These are phyloP conservation scores for Seiridium cupressi DNA, from an alignment of 2,329 filamentous ascomycete species.

Conservation along the genomic window DNA sequence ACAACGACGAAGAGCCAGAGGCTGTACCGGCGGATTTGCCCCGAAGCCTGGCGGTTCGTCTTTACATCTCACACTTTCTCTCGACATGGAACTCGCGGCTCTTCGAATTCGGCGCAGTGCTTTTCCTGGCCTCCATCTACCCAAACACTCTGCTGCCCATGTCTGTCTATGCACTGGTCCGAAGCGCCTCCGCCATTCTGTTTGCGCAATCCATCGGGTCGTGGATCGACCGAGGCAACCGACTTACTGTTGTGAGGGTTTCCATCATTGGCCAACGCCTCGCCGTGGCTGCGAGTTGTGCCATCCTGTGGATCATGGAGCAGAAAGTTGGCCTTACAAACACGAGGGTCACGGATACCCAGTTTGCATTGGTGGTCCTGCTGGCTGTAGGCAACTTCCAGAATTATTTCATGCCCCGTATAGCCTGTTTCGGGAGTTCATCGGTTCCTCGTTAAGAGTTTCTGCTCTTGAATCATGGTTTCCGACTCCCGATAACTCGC, in stretches of 20 bases:
- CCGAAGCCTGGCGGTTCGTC: slow-evolving; percentile 17
- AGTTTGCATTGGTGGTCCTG: slow-evolving; percentile 38
- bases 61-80: slow-evolving; percentile 60
- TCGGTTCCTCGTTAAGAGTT: too few relatives aligned
- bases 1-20: neutral
- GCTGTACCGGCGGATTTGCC: neutral
- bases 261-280: slow-evolving; percentile 46
- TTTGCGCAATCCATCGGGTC: slow-evolving; percentile 58
- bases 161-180: slow-evolving; percentile 66
- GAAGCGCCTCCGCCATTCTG: slow-evolving; percentile 55
- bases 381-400: slow-evolving; percentile 38
- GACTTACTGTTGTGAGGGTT: slow-evolving; percentile 47
- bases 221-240: slow-evolving; percentile 54
- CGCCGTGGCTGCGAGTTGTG: slow-evolving; percentile 46
- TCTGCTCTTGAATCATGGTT: too few relatives aligned
- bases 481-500: too few relatives aligned
- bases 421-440: too few relatives aligned
- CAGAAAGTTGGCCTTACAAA: slow-evolving; percentile 11
- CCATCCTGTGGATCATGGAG: slow-evolving; percentile 37
- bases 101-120: slow-evolving; percentile 62
- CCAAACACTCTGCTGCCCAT: slow-evolving; percentile 61
- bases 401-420: too few relatives aligned
- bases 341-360: slow-evolving; percentile 17
- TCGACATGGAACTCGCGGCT: slow-evolving; percentile 64
- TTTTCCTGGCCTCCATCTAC: slow-evolving; percentile 56